Percentiles rank a stretch among this genome's conserved stretches.
Conservation (phyloP, 1,139 yeast genomes). For the Zygosaccharomyces pseudobailii region DNA sequence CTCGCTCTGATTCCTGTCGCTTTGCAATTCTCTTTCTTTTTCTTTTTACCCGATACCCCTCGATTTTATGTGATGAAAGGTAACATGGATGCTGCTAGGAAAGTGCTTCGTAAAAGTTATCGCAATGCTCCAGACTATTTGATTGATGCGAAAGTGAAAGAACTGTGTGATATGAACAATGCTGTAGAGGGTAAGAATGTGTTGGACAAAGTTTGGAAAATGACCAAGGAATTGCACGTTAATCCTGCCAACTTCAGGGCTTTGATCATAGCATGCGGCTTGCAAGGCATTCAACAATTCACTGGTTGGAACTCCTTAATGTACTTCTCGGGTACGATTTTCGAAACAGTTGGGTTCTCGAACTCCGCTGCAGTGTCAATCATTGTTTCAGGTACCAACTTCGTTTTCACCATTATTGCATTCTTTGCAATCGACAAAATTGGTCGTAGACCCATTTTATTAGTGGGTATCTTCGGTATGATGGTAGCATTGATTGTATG, state of each 20-base stretch:
- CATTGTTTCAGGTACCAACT: conserved; percentile 88
- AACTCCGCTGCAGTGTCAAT: conserved; percentile 91
- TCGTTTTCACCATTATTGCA: conserved; percentile 77
- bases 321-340: conserved; percentile 89
- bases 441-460: conserved; percentile 77
- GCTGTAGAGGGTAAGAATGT: conserved; percentile 60
- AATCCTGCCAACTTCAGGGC: conserved; percentile 85
- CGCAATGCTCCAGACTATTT: conserved; percentile 51
- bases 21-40: conserved; percentile 67
- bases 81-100: conserved; percentile 56
- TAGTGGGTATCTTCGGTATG: conserved; percentile 79
- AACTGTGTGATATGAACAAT: conserved; percentile 53
- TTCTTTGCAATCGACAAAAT: conserved; percentile 76
- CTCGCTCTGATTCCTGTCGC: conserved; percentile 84
- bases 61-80: conserved; percentile 76
- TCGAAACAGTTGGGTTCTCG: conserved; percentile 79
- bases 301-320: conserved; percentile 93
- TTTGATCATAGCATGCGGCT: conserved; percentile 78
- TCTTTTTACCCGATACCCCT: conserved; percentile 93
- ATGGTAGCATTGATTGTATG: conserved; percentile 66
- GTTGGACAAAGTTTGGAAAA: conserved; percentile 51
- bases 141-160: conserved; percentile 55
- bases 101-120: conserved; percentile 58
- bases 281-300: conserved; percentile 93
- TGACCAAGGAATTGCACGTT: conserved; percentile 63